Conservation (phyloP, 2,329 filamentous ascomycete species). For the Scedosporium minutisporum region DNA sequence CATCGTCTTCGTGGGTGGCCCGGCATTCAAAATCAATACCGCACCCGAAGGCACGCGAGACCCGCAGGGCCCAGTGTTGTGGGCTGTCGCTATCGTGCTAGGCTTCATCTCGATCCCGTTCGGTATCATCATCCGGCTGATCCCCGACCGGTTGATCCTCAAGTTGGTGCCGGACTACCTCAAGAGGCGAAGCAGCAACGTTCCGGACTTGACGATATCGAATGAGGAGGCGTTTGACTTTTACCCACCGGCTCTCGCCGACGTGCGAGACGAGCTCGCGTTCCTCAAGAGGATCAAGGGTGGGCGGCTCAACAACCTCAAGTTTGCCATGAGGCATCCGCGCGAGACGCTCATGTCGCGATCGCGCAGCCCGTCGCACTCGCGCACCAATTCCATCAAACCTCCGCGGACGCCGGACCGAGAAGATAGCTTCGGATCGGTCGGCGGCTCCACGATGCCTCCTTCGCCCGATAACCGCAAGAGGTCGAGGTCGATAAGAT, state of each 20-base stretch:
- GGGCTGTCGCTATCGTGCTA: slow-evolving; percentile 78
- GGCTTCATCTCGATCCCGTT: slow-evolving; percentile 79
- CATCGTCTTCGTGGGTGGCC: slow-evolving; percentile 79
- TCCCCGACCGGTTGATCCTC: slow-evolving; percentile 63
- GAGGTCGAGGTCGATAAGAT: slow-evolving; percentile 58
- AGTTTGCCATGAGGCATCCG: slow-evolving; percentile 68
- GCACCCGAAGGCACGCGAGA: slow-evolving; percentile 24
- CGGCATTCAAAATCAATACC: slow-evolving; percentile 60
- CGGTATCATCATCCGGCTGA: slow-evolving; percentile 68
- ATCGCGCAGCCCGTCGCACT: slow-evolving; percentile 54
- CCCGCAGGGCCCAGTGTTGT: slow-evolving; percentile 62
- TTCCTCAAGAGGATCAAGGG: slow-evolving; percentile 75
- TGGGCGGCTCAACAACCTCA: slow-evolving; percentile 71
- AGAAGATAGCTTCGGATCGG: slow-evolving; percentile 40
- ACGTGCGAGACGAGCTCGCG: slow-evolving; percentile 70
- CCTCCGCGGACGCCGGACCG: slow-evolving; percentile 54
- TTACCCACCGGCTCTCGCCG: slow-evolving; percentile 63
- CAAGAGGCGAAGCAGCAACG: slow-evolving; percentile 34
- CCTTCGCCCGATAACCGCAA: slow-evolving; percentile 51
- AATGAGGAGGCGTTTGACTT: slow-evolving; percentile 56
- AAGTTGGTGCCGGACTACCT: slow-evolving; percentile 43
- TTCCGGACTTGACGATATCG: slow-evolving; percentile 49
- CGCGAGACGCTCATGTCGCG: slow-evolving; percentile 57
- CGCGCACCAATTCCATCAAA: slow-evolving; percentile 52
- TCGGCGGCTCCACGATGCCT: slow-evolving; percentile 32